Conservation (phyloP, 768 basidiomycete species). For the Lactarius psammicola region DNA sequence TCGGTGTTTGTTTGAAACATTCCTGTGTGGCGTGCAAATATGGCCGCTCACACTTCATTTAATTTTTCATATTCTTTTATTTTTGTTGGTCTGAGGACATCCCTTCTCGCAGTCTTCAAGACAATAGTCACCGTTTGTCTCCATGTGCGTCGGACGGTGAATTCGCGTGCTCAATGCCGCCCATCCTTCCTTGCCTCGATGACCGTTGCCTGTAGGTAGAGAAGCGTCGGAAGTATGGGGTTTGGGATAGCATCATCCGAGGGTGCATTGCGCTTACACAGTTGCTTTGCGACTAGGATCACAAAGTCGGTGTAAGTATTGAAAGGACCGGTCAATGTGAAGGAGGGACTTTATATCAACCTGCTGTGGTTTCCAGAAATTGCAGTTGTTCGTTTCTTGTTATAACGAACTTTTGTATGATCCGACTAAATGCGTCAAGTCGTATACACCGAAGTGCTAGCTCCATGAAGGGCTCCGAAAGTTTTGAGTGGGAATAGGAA, state of each 20-base stretch:
- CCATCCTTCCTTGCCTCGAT: neutral
- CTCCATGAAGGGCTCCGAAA: neutral
- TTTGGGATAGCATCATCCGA: too few relatives aligned
- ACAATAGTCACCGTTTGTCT: constrained; percentile 2
- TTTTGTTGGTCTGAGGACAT: constrained; percentile 17
- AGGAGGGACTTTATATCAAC: too few relatives aligned
- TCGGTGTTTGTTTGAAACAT: constrained; percentile 5
- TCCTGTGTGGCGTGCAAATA: constrained; percentile 3
- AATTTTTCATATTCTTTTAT: constrained; percentile 25
- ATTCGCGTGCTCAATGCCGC: neutral
- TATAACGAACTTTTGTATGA: neutral
- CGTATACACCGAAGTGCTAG: neutral
- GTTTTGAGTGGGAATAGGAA: neutral
- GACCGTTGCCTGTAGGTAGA: constrained; percentile 1
- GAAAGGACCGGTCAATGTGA: neutral
- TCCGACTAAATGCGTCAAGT: neutral
- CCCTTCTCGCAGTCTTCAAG: constrained; percentile 7
- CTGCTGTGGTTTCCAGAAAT: neutral
- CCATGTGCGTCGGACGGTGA: too few relatives aligned
- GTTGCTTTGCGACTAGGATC: too few relatives aligned
- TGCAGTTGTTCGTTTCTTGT: neutral
- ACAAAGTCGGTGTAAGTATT: neutral
- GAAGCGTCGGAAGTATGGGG: neutral
- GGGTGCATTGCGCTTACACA: too few relatives aligned
- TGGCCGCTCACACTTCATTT: constrained; percentile 12